Conservation (phyloP, 805 yeast species). For the Candida andamanensis region DNA sequence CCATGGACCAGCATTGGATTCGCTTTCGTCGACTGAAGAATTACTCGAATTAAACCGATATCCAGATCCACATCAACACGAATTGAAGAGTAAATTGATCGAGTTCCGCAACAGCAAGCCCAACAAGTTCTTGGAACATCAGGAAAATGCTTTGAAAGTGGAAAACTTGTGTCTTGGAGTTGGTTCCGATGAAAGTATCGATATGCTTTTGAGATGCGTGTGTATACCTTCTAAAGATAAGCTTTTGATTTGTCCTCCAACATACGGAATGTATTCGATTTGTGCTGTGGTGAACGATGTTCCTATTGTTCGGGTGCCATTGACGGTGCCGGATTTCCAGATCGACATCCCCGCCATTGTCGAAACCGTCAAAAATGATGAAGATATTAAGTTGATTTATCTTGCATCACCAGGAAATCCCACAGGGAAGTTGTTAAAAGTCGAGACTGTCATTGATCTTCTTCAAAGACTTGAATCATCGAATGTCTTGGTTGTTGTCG, state of each 20-base stretch:
- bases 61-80: constrained; percentile 93
- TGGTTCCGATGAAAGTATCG: constrained; percentile 96
- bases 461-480: constrained; percentile 49
- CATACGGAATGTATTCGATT: constrained; percentile 95
- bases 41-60: constrained; percentile 72
- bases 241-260: constrained; percentile 84
- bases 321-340: constrained; percentile 47
- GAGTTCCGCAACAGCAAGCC: constrained; percentile 61
- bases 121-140: constrained; percentile 14
- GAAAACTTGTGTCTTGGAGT: constrained; percentile 88
- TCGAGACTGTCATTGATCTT: constrained; percentile 26
- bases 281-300: constrained; percentile 90
- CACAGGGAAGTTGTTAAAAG: constrained; percentile 63
- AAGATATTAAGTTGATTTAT: constrained; percentile 66
- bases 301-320: constrained; percentile 67
- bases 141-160: constrained; percentile 21
- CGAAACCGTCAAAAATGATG: constrained; percentile 49
- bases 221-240: constrained; percentile 82
- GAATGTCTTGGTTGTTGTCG: constrained; percentile 80
- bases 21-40: constrained; percentile 40
- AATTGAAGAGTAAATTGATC: constrained; percentile 66
- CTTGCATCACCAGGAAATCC: constrained; percentile 98
- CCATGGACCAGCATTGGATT: constrained; percentile 72
- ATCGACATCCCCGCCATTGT: constrained; percentile 54
- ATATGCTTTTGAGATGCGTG: constrained; percentile 76